phyloP scores from a whole-genome alignment of 306 rosid genomes.

The Styphnolobium japonicum region DNA sequence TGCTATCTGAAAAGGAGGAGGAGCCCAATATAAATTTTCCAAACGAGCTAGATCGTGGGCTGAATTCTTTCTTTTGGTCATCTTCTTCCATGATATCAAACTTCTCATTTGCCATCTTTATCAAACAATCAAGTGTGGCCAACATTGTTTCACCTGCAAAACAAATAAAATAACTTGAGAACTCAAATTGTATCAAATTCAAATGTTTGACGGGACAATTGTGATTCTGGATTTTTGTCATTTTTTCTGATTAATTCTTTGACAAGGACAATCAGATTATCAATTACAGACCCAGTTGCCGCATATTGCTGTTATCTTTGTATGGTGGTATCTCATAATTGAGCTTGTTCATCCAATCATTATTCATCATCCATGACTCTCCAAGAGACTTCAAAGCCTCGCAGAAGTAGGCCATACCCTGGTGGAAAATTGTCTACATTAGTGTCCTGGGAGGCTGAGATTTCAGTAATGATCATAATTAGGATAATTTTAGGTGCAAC shows the following conservation, averaged over 20 bases:
- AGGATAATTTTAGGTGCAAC: not conserved
- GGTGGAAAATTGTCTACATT: not conserved
- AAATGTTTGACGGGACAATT: not conserved
- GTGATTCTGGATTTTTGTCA: not conserved
- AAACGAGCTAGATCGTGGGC: constrained; percentile 24
- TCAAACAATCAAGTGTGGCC: constrained; percentile 38
- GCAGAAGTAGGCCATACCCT: constrained; percentile 49
- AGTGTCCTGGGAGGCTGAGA: not conserved
- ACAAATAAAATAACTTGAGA: not conserved
- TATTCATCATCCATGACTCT: constrained; percentile 52
- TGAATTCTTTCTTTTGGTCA: constrained; percentile 30
- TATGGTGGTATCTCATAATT: constrained; percentile 39
- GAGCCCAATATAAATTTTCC: constrained; percentile 22
- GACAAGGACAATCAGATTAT: not conserved
- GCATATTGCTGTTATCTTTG: constrained; percentile 30
- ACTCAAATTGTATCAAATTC: not conserved
- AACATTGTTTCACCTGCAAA: constrained; percentile 45
- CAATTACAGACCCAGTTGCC: constrained; percentile 41
- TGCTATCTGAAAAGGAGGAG: constrained; percentile 33
- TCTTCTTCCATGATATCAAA: constrained; percentile 54
- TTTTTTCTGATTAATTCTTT: not conserved
- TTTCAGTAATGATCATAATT: not conserved
- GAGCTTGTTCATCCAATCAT: constrained; percentile 34
- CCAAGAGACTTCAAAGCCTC: constrained; percentile 53
- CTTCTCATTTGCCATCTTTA: constrained; percentile 49